phyloP scores from a whole-genome alignment of 768 basidiomycete genomes.

The Trametopsis cervina region DNA sequence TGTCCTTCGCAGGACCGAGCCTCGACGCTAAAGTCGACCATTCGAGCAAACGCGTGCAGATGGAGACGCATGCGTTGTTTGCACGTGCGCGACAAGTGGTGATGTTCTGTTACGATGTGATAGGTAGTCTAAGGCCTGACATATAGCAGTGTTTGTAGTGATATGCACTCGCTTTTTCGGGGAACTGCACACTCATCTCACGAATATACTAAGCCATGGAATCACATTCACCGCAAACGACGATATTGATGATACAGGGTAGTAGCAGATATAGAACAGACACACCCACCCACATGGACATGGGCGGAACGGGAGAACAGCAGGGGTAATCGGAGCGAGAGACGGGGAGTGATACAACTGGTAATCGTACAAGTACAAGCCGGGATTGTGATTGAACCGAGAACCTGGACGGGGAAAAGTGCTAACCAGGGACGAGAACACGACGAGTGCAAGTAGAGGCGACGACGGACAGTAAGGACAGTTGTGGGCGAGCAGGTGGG shows the following conservation, averaged over 20 bases:
- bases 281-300: slow-evolving; percentile 25
- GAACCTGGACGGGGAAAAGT: slow-evolving; percentile 23
- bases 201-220: not conserved
- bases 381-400: slow-evolving; percentile 33
- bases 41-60: too few species aligned
- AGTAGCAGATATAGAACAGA: slow-evolving; percentile 10
- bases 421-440: slow-evolving; percentile 30
- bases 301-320: slow-evolving; percentile 14
- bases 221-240: slow-evolving; percentile 11
- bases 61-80: too few species aligned
- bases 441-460: slow-evolving; percentile 34
- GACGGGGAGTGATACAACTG: slow-evolving; percentile 17
- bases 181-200: not conserved
- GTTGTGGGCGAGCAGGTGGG: slow-evolving; percentile 30
- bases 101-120: too few species aligned
- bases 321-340: slow-evolving; percentile 8
- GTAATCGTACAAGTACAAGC: slow-evolving; percentile 36
- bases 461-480: slow-evolving; percentile 32
- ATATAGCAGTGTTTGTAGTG: too few species aligned
- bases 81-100: too few species aligned
- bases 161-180: too few species aligned
- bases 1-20: too few species aligned
- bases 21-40: too few species aligned
- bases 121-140: too few species aligned
- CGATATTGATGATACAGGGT: slow-evolving; percentile 19